These are phyloP conservation scores for Musa beccarii DNA, from an alignment of 176 grass and related monocot genomes.

Conservation along the genomic window DNA sequence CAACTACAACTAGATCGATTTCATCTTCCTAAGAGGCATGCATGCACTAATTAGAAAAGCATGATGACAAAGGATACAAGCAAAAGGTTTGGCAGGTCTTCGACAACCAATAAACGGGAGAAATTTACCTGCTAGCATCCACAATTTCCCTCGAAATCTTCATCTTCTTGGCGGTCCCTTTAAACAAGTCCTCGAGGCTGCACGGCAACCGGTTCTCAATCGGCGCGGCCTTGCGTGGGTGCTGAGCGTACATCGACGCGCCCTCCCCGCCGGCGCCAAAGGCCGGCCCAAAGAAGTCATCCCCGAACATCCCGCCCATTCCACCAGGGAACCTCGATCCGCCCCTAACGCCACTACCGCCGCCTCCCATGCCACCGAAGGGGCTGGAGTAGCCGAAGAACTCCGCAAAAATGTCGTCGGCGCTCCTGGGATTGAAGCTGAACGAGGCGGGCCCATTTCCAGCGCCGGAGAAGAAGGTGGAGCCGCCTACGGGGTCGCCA, in stretches of 20 bases:
- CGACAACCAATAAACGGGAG: neutral
- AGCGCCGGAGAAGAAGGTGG: neutral
- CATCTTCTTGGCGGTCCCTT: conserved; percentile 11
- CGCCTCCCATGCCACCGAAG: neutral
- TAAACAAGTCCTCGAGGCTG: conserved; percentile 12
- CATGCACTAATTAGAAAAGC: neutral
- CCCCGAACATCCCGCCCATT: conserved; percentile 1
- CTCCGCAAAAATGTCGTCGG: conserved; percentile 3
- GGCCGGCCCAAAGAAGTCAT: neutral
- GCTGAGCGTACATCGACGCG: neutral
- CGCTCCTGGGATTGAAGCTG: conserved; percentile 5
- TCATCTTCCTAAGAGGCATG: neutral
- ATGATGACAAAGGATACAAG: neutral
- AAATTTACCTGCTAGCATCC: conserved; percentile 1
- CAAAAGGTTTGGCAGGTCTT: neutral
- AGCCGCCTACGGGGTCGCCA: neutral
- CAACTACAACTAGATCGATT: too few species aligned
- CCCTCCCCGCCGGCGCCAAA: neutral
- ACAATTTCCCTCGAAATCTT: conserved; percentile 8
- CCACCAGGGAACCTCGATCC: neutral
- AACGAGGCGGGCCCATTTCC: neutral
- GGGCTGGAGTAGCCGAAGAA: conserved; percentile 3
- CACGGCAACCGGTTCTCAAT: conserved; percentile 10
- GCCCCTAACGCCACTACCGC: neutral
- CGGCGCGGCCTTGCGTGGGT: neutral